phyloP scores from a whole-genome alignment of 768 basidiomycete genomes.

The Tricholoma hemisulphureum region DNA sequence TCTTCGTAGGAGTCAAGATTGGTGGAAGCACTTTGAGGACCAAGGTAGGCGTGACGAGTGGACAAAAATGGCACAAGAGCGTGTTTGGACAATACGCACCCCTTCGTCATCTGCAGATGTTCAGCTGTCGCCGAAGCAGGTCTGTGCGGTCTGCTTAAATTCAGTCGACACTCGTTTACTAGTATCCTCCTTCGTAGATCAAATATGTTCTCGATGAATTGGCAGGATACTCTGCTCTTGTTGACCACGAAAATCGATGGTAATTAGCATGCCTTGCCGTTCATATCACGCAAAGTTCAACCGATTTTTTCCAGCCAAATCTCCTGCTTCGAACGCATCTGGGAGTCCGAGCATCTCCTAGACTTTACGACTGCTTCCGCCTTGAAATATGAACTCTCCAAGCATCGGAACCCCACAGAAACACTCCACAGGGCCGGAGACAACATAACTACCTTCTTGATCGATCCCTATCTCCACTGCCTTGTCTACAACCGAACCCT shows the following conservation, averaged over 20 bases:
- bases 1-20: constrained; percentile 37
- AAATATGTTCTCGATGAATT: constrained; percentile 51
- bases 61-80: constrained; percentile 26
- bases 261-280: constrained; percentile 16
- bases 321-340: constrained; percentile 57
- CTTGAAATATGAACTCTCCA: constrained; percentile 24
- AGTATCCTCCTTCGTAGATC: constrained; percentile 32
- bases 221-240: constrained; percentile 40
- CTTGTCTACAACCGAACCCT: constrained; percentile 42
- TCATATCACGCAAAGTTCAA: neutral
- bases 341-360: constrained; percentile 39
- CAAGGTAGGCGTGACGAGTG: constrained; percentile 29
- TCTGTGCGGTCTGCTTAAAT: constrained; percentile 12
- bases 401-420: constrained; percentile 14
- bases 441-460: constrained; percentile 25
- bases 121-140: constrained; percentile 40
- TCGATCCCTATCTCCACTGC: constrained; percentile 41
- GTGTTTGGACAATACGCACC: constrained; percentile 33
- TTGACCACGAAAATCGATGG: constrained; percentile 40
- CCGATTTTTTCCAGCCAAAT: constrained; percentile 39
- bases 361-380: constrained; percentile 5
- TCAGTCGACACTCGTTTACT: neutral
- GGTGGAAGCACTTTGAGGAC: constrained; percentile 38
- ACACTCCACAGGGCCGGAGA: constrained; percentile 13
- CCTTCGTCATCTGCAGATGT: constrained; percentile 33